Conservation (phyloP, 2,329 filamentous ascomycete species). For the Penicillium sp. region DNA sequence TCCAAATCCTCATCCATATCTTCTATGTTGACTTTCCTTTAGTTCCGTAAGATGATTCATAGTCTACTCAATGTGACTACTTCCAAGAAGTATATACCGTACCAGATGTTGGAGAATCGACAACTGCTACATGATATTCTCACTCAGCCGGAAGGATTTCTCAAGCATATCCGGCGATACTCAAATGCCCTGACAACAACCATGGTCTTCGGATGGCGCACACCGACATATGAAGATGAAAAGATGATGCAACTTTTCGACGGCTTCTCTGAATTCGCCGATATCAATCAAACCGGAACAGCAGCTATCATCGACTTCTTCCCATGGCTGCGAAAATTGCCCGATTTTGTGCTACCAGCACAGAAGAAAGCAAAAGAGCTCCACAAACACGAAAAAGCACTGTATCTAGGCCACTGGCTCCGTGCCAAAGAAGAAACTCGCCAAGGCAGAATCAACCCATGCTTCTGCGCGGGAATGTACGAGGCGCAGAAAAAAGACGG, state of each 20-base stretch:
- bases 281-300: slow-evolving; percentile 44
- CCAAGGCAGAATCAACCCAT: slow-evolving; percentile 31
- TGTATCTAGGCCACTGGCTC: slow-evolving; percentile 47
- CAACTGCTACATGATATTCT: slow-evolving; percentile 53
- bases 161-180: slow-evolving; percentile 35
- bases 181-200: slow-evolving; percentile 52
- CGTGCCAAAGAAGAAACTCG: slow-evolving; percentile 39
- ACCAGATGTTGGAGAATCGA: slow-evolving; percentile 59
- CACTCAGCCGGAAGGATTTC: slow-evolving; percentile 36
- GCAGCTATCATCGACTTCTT: slow-evolving; percentile 51
- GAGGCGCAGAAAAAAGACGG: slow-evolving; percentile 33
- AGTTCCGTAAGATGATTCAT: slow-evolving; percentile 43
- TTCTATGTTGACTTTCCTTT: neutral
- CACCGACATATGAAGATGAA: slow-evolving; percentile 42
- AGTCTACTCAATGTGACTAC: slow-evolving; percentile 50
- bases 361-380: slow-evolving; percentile 44
- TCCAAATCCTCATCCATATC: neutral
- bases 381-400: slow-evolving; percentile 46
- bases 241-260: slow-evolving; percentile 47
- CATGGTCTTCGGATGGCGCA: slow-evolving; percentile 53
- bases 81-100: slow-evolving; percentile 54
- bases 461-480: slow-evolving; percentile 29
- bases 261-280: slow-evolving; percentile 45
- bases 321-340: slow-evolving; percentile 48
- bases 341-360: slow-evolving; percentile 42